phyloP scores from a whole-genome alignment of 805 yeast species.

The Grigorovia humatica region DNA sequence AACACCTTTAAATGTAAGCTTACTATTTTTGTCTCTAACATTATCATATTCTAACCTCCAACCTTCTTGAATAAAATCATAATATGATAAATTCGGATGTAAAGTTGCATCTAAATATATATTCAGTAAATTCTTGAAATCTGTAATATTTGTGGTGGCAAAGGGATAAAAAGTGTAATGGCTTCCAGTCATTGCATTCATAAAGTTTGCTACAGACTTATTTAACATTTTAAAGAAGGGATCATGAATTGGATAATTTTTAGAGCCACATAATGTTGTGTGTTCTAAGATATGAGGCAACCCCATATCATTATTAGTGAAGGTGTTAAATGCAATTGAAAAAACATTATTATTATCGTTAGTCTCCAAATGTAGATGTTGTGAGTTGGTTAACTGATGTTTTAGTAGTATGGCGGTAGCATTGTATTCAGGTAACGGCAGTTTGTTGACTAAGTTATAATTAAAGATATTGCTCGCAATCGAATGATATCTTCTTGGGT shows the following conservation, averaged over 20 bases:
- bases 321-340: slow-evolving; percentile 81
- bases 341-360: slow-evolving; percentile 85
- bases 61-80: slow-evolving; percentile 91
- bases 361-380: slow-evolving; percentile 70
- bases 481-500: neutral
- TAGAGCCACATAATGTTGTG: slow-evolving; percentile 90
- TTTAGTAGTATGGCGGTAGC: slow-evolving; percentile 64
- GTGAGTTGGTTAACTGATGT: slow-evolving; percentile 62
- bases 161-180: slow-evolving; percentile 95
- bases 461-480: neutral
- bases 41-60: slow-evolving; percentile 84
- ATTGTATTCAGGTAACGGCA: slow-evolving; percentile 72
- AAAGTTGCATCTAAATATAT: slow-evolving; percentile 84
- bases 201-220: slow-evolving; percentile 86
- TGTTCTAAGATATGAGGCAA: slow-evolving; percentile 95
- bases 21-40: slow-evolving; percentile 45
- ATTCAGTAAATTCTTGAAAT: slow-evolving; percentile 71
- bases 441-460: neutral
- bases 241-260: slow-evolving; percentile 85
- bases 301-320: slow-evolving; percentile 91
- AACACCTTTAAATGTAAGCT: slow-evolving; percentile 80
- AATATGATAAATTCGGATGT: slow-evolving; percentile 63
- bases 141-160: slow-evolving; percentile 81
- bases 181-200: slow-evolving; percentile 98
- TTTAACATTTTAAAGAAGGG: slow-evolving; percentile 97